These are phyloP conservation scores for Lecanicillium sp. DNA, from an alignment of 2,329 filamentous ascomycete species.

Conservation along the genomic window DNA sequence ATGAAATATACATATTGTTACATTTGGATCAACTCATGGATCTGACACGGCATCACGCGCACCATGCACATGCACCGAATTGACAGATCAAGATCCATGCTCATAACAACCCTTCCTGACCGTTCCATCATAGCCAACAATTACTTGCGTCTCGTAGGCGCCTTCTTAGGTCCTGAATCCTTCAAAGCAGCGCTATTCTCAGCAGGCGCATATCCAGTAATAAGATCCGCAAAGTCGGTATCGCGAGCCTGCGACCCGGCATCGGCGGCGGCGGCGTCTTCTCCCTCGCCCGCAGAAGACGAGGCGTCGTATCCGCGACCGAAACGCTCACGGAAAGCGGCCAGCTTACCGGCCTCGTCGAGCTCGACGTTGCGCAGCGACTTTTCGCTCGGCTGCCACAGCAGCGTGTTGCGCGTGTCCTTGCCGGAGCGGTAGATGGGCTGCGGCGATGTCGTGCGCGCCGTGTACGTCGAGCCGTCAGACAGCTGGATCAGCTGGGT, in stretches of 20 bases:
- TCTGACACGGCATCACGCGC: too few species aligned
- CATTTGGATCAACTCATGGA: not conserved
- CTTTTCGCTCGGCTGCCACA: conserved; percentile 85
- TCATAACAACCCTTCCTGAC: too few species aligned
- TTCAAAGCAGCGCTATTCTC: conserved; percentile 25
- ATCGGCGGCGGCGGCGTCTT: conserved; percentile 20
- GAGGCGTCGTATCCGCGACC: conserved; percentile 73
- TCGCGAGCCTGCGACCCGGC: conserved; percentile 14
- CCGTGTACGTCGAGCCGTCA: conserved; percentile 79
- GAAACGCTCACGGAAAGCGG: conserved; percentile 78
- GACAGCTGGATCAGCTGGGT: conserved; percentile 92
- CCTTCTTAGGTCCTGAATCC: conserved; percentile 31
- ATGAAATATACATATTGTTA: not conserved
- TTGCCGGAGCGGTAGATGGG: conserved; percentile 57
- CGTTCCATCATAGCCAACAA: too few species aligned
- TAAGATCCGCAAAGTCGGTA: conserved; percentile 39
- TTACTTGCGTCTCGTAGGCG: conserved; percentile 29
- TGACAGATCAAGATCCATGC: too few species aligned
- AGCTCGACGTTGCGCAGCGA: conserved; percentile 83
- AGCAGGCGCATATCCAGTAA: conserved; percentile 40
- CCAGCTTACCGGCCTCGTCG: conserved; percentile 86
- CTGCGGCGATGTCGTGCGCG: conserved; percentile 66
- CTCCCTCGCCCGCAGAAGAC: conserved; percentile 23
- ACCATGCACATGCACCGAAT: too few species aligned
- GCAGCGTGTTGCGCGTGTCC: conserved; percentile 79